Base-by-base conservation (phyloP, 2,329 filamentous ascomycete species). In the Epichloe glyceriae region DNA sequence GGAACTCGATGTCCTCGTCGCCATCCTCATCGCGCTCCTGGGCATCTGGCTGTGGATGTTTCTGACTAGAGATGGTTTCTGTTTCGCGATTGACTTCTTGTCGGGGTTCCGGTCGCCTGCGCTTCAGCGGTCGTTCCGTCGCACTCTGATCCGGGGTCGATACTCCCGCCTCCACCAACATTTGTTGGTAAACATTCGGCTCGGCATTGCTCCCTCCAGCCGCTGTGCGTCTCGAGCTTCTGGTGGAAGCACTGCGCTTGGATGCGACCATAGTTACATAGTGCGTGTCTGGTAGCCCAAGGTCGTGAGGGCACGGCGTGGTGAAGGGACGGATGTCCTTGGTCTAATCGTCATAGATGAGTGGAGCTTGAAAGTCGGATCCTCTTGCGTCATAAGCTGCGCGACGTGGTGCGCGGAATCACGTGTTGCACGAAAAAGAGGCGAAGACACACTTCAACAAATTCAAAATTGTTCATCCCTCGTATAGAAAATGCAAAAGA, bases 141-240 rank as follows among this genome's bases (percentile, higher is more conserved):
- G 56, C 61, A 56, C 52, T 58, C 46, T 50, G 56, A 26, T 56
- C 51, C 26, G 50, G 54, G 22, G 55, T 51, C 41, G 61, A 61
- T 30, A 73, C 64, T n/a, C 72, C 69, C n/a, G 69, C 73, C 55
- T 76, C 73, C 12, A 62, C 62, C 35, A 77, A 66, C 73, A 77
- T 73, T 54, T 75, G 67, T 41, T 62, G 65, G 57, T 76, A 76
- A 35, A 77, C 66, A 30, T 70, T 63, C 20, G 67, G 66, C 10
- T 59, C 62, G n/a, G 56, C 59, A 17, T 57, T 53, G 26, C 42
- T 52, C 8, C 55, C 52, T 7, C 48, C 52, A 7, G 50, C 53
- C 40, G 47, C 55, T 37, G 42, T 49, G 19, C 53, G 51, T 20
- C 57, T 56, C 50, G 49, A 56, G 42, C 55, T 60, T 22, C 57